Evolutionary conservation across 1,284 basidiomycete species (phyloP).

Genomic region (Cutaneotrichosporon curvatum): DNA sequence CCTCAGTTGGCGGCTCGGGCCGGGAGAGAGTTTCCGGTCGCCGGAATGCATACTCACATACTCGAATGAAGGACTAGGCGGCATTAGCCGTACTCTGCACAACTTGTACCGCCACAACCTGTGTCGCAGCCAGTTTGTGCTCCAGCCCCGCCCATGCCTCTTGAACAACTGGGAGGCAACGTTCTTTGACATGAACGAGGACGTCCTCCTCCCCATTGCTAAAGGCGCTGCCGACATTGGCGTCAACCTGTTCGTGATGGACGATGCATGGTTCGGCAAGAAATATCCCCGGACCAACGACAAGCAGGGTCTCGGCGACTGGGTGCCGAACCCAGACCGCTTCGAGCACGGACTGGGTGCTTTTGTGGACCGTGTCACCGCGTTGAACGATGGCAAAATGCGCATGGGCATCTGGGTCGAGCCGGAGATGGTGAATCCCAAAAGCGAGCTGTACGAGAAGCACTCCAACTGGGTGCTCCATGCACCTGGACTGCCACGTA

Average conservation of each 20-base stretch:
- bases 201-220: conserved; percentile 18
- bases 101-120: conserved; percentile 24
- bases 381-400: conserved; percentile 6
- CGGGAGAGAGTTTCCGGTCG: conserved; percentile 20
- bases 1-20: conserved; percentile 17
- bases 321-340: conserved; percentile 21
- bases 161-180: conserved; percentile 37
- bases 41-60: conserved; percentile 26
- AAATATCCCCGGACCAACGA: conserved; percentile 23
- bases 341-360: conserved; percentile 23
- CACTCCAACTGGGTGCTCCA: conserved; percentile 33
- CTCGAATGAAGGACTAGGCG: conserved; percentile 21
- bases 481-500: conserved; percentile 11
- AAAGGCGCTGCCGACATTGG: conserved; percentile 18
- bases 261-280: conserved; percentile 36
- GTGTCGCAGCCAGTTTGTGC: conserved; percentile 7
- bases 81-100: conserved; percentile 22
- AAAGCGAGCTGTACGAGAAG: conserved; percentile 24
- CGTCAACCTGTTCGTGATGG: conserved; percentile 31
- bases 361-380: conserved; percentile 18
- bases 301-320: conserved; percentile 27
- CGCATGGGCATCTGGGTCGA: conserved; percentile 35
- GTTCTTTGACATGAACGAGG: conserved; percentile 26
- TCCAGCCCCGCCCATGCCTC: conserved; percentile 20
- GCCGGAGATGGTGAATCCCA: conserved; percentile 35